A percentile compares a stretch with the other conserved stretches of the same genome.
phyloP scores from a whole-genome alignment of 2,329 filamentous ascomycete genomes.

The Rutstroemia sp. region DNA sequence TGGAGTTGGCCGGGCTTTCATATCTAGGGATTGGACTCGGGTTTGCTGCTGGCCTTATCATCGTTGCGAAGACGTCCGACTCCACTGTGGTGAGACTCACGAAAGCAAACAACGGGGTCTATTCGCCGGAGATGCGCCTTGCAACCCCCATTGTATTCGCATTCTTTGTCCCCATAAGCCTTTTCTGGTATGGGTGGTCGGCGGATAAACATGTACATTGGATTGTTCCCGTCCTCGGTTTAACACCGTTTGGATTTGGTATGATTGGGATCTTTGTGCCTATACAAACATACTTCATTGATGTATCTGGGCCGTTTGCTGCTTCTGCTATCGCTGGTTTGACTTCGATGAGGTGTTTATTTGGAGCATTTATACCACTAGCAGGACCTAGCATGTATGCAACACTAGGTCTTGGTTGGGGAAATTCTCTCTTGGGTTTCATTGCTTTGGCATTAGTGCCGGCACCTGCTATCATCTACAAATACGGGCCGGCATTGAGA shows the following conservation, averaged over 20 bases:
- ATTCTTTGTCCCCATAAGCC: constrained; percentile 40
- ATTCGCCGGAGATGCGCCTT: constrained; percentile 32
- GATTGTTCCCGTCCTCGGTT: constrained; percentile 47
- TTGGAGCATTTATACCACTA: constrained; percentile 49
- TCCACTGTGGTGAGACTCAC: constrained; percentile 38
- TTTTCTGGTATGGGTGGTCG: constrained; percentile 55
- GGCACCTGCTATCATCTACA: constrained; percentile 37
- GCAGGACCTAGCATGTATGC: constrained; percentile 40
- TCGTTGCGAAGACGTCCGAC: constrained; percentile 33
- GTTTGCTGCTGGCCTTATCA: constrained; percentile 31
- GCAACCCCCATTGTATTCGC: constrained; percentile 43
- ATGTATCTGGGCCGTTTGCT: constrained; percentile 33
- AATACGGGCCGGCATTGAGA: neutral
- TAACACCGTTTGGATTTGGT: constrained; percentile 39
- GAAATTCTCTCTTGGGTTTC: constrained; percentile 26
- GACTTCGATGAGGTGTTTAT: constrained; percentile 18
- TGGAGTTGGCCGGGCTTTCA: neutral
- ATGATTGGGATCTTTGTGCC: constrained; percentile 34
- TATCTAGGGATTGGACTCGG: constrained; percentile 22
- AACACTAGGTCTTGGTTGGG: constrained; percentile 36
- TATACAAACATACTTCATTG: constrained; percentile 40
- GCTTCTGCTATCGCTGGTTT: constrained; percentile 35
- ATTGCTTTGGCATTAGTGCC: constrained; percentile 39
- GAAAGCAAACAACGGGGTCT: constrained; percentile 32
- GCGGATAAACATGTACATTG: constrained; percentile 46